Conservation (phyloP, 2,329 filamentous ascomycete genomes). For the Phyllosticta citrichinensis region DNA sequence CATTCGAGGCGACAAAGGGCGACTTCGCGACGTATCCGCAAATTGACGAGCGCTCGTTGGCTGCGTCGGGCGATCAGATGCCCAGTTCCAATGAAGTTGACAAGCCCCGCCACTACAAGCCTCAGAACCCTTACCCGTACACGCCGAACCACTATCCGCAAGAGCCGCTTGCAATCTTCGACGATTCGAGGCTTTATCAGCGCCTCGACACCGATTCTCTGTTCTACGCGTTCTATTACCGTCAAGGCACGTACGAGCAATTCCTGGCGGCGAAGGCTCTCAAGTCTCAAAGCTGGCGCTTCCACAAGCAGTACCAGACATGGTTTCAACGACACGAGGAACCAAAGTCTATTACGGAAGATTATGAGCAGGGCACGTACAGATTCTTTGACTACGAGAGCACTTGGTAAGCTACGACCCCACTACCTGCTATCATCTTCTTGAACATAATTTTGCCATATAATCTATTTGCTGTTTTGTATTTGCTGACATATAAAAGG, state of each 20-base stretch:
- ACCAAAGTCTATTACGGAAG: constrained; percentile 96
- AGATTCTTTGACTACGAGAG: constrained; percentile 99
- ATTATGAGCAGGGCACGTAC: constrained; percentile 98
- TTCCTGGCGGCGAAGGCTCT: constrained; percentile 92
- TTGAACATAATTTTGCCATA: background rate
- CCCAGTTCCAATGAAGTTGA: constrained; percentile 73
- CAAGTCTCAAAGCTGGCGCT: constrained; percentile 97
- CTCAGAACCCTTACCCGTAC: constrained; percentile 64
- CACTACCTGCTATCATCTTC: constrained; percentile 8
- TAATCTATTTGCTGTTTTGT: background rate
- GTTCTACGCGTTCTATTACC: constrained; percentile 99
- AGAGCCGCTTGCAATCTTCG: constrained; percentile 82
- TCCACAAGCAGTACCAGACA: constrained; percentile 97
- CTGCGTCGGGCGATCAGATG: constrained; percentile 60
- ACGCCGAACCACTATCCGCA: constrained; percentile 81
- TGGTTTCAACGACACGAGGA: constrained; percentile 99
- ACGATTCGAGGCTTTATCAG: constrained; percentile 78
- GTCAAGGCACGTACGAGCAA: constrained; percentile 91
- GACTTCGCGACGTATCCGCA: constrained; percentile 50
- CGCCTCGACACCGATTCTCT: constrained; percentile 91
- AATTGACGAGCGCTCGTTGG: constrained; percentile 63
- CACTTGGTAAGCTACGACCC: constrained; percentile 64
- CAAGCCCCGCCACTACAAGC: constrained; percentile 72
- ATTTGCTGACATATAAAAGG: constrained; percentile 44
- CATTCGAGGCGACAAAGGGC: constrained; percentile 75